These are phyloP conservation scores for Pseudoscleropodium purum DNA, from an alignment of 225 moss, liverwort and hornwort genomes.

Conservation along the genomic window DNA sequence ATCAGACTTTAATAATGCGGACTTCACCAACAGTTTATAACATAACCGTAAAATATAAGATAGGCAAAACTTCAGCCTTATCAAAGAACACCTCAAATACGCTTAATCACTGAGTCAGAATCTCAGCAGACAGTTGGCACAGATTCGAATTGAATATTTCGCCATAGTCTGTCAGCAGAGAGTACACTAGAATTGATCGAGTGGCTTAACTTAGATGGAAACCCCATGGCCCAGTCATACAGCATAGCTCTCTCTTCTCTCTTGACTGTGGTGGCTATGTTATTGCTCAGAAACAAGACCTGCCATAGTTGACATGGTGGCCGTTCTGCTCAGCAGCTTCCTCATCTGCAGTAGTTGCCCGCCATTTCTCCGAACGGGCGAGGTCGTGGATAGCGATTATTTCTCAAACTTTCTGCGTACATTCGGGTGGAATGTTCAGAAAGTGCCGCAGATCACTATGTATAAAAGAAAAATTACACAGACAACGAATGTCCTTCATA, in stretches of 20 bases:
- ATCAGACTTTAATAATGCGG: neutral
- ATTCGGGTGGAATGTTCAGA: neutral
- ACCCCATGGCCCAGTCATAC: neutral
- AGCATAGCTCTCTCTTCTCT: neutral
- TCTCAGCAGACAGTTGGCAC: neutral
- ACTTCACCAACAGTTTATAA: neutral
- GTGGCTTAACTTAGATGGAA: neutral
- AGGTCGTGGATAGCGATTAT: neutral
- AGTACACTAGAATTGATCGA: neutral
- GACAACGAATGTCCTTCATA: neutral
- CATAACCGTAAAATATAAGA: neutral
- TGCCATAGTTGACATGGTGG: neutral
- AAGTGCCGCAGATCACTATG: neutral
- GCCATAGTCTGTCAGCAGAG: neutral
- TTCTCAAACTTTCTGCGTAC: neutral
- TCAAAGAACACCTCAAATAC: neutral
- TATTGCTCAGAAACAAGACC: neutral
- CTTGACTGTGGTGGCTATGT: neutral
- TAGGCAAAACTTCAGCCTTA: neutral
- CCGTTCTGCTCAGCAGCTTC: neutral
- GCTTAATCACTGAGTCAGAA: neutral
- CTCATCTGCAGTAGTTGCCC: neutral
- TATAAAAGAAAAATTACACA: neutral
- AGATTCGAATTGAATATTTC: neutral
- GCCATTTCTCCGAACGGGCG: neutral